Evolutionary conservation across 2,329 filamentous ascomycete species (phyloP).

Genomic region (Diaporthe vexans): DNA sequence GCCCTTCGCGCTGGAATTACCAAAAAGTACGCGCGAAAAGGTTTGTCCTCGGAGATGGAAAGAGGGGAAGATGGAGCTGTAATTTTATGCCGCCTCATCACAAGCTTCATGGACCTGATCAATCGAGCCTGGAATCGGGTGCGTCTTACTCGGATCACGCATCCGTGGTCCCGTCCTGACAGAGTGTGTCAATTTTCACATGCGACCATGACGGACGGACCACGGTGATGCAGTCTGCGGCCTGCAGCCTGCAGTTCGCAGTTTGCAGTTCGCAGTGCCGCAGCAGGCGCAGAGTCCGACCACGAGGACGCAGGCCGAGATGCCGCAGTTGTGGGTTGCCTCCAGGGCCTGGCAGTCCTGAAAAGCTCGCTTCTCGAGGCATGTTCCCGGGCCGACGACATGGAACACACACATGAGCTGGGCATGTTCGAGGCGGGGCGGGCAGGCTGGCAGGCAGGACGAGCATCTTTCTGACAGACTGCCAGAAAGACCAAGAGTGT

Average conservation of each 20-base stretch:
- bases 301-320: neutral
- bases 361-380: constrained; percentile 16
- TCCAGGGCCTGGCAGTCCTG: neutral
- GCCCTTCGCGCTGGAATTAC: constrained; percentile 1
- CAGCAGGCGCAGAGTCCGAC: constrained; percentile 5
- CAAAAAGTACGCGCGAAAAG: neutral
- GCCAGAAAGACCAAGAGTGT: no score
- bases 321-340: constrained; percentile 20
- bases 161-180: constrained; percentile 11
- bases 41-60: constrained; percentile 18
- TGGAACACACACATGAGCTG: constrained; percentile 20
- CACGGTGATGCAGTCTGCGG: neutral
- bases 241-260: neutral
- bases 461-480: neutral
- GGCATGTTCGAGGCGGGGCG: neutral
- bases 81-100: constrained; percentile 17
- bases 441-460: neutral
- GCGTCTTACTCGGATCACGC: neutral
- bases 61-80: constrained; percentile 19
- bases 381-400: constrained; percentile 16
- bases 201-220: neutral
- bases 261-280: neutral
- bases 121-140: neutral
- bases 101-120: neutral
- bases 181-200: constrained; percentile 8